A percentile compares a stretch with the other conserved stretches of the same genome.
Evolutionary conservation across 805 yeast species (phyloP).

Genomic region (Pichia manshurica): DNA sequence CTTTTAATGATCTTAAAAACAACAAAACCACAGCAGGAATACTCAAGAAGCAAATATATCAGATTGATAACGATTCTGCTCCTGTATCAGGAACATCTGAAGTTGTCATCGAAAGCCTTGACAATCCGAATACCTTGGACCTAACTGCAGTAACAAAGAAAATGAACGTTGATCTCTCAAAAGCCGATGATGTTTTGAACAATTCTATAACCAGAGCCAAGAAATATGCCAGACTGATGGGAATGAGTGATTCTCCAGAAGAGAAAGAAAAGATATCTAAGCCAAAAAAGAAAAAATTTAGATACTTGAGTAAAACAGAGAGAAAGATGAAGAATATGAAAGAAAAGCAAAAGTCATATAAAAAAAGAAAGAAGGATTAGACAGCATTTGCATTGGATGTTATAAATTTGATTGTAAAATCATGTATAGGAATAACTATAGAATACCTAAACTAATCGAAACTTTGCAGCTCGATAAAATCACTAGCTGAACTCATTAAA

Average conservation of each 20-base stretch:
- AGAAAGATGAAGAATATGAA: slow-evolving; percentile 49
- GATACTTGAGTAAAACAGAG: slow-evolving; percentile 79
- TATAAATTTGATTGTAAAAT: background rate
- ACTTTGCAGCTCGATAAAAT: slow-evolving; percentile 22
- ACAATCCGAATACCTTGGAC: slow-evolving; percentile 37
- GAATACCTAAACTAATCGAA: slow-evolving; percentile 8
- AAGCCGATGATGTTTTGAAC: slow-evolving; percentile 64
- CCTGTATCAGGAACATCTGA: slow-evolving; percentile 43
- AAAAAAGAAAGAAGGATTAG: slow-evolving; percentile 24
- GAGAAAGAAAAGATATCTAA: slow-evolving; percentile 22
- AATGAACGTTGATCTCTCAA: slow-evolving; percentile 65
- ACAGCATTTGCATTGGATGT: too few species aligned
- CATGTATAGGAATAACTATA: background rate
- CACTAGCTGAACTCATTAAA: slow-evolving; percentile 18
- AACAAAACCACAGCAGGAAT: slow-evolving; percentile 33
- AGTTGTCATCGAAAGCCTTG: slow-evolving; percentile 53
- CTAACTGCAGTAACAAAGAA: slow-evolving; percentile 43
- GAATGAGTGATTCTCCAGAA: slow-evolving; percentile 40
- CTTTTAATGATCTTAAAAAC: slow-evolving; percentile 9
- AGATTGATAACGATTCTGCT: slow-evolving; percentile 30
- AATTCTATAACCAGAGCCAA: slow-evolving; percentile 74
- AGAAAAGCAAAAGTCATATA: slow-evolving; percentile 34
- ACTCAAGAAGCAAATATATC: slow-evolving; percentile 39
- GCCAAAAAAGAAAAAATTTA: slow-evolving; percentile 70
- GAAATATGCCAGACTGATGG: slow-evolving; percentile 68